Base-by-base conservation (phyloP, 2,329 filamentous ascomycete genomes). In the Diaporthe citriasiana region DNA sequence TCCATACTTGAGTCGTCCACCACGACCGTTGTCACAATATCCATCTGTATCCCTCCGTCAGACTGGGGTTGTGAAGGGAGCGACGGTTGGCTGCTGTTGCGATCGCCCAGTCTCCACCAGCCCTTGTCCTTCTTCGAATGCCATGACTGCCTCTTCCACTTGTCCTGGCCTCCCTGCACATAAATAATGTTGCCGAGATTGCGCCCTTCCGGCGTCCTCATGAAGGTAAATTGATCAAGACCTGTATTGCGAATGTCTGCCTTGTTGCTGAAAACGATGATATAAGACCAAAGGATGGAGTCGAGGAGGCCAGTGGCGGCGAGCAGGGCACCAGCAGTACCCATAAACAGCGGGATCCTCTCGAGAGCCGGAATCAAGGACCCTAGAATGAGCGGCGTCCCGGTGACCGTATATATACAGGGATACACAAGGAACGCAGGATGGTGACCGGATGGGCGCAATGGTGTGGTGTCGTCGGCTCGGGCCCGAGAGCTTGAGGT, bases 371-470 rank as follows among this genome's bases (percentile, higher is more conserved):
- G 68, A 38, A 75, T 60, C 8, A 75, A 35, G 27, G 87, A 87
- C 19, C 91, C 90, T 0, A 89, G 85, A 6, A 91, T 91, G 0
- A 94, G 84, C 0, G 92, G 92, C 0, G 91, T 85, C 0, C 92
- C 94, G 79, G 92, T 92, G n/a, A 92, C 77, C 9, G 93, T 86
- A 79, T 94, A 94, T 76, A 93, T 91, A 76, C 92, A 79, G 0
- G 92, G 92, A 75, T 94, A 94, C 10, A 93, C 85, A 40, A 93
- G 89, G 76, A 93, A 90, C 12, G 89, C 85, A 7, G 86, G 86
- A 74, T 88, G 86, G 74, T 83, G 83, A 1, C 81, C 79, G 1
- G 79, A 82, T 0, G 79, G 78, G 10, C 79, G 78, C 30, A 81
- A 75, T 6, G 77, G 78, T 74, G 79, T 81, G 76, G 71, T 65